Evolutionary conservation across 257 asterid species (phyloP).

Genomic region (Lycium ferocissimum): DNA sequence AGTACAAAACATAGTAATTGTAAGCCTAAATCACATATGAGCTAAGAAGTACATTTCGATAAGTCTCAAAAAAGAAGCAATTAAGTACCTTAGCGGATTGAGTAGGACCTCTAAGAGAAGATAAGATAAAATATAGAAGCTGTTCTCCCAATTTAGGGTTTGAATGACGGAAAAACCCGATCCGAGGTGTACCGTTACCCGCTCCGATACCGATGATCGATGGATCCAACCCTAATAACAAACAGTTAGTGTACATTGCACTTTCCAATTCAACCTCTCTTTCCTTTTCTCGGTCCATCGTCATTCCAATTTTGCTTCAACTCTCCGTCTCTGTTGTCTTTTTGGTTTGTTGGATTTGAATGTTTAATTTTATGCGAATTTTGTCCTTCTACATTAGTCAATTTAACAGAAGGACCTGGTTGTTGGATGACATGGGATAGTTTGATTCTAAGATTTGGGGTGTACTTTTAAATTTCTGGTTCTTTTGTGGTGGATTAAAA

Average conservation of each 20-base stretch:
- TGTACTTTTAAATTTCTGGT: too few relatives aligned
- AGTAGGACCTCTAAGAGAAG: slow-evolving; percentile 95
- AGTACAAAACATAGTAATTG: background rate
- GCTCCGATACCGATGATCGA: slow-evolving; percentile 84
- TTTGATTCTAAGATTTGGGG: too few relatives aligned
- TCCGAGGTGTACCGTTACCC: slow-evolving; percentile 82
- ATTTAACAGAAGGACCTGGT: slow-evolving; percentile 25
- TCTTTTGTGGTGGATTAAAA: too few relatives aligned
- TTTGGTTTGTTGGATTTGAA: background rate
- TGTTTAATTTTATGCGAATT: background rate
- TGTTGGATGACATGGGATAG: slow-evolving; percentile 29
- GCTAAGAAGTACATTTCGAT: background rate
- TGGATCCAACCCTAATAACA: slow-evolving; percentile 97
- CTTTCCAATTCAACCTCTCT: slow-evolving; percentile 98
- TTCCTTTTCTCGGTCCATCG: slow-evolving; percentile 99
- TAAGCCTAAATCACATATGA: background rate
- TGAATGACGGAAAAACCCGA: slow-evolving; percentile 95
- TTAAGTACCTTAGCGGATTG: slow-evolving; percentile 84
- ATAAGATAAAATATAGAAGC: slow-evolving; percentile 88
- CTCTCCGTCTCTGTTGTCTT: slow-evolving; percentile 30
- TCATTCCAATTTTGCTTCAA: slow-evolving; percentile 53
- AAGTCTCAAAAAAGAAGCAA: background rate
- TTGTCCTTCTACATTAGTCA: slow-evolving; percentile 24
- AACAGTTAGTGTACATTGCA: slow-evolving; percentile 99
- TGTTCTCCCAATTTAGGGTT: slow-evolving; percentile 99